Percentiles rank a stretch among this genome's conserved stretches.
Conservation (phyloP, 1,139 yeast genomes). For the Yamadazyma oceani region DNA sequence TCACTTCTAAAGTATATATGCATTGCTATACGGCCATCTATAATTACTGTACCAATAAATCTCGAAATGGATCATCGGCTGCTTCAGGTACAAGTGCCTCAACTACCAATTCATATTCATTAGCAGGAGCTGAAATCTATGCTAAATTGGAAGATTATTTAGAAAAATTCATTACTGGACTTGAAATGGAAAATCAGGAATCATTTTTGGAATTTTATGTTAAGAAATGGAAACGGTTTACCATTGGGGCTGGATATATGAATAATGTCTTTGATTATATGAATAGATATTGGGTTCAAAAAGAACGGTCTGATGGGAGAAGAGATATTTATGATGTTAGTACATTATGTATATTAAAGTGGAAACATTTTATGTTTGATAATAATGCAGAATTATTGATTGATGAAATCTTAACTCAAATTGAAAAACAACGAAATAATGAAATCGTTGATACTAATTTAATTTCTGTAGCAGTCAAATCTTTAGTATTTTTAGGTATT, state of each 20-base stretch:
- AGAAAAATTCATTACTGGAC: constrained; percentile 54
- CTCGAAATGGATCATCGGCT: constrained; percentile 38
- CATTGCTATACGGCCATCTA: constrained; percentile 80
- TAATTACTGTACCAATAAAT: constrained; percentile 87
- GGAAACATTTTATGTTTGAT: constrained; percentile 84
- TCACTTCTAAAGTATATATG: constrained; percentile 74
- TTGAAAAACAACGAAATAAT: constrained; percentile 78
- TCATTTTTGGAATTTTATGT: constrained; percentile 83
- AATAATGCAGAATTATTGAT: constrained; percentile 61
- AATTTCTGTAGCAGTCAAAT: constrained; percentile 75
- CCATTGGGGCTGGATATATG: constrained; percentile 88
- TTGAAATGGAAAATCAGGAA: constrained; percentile 56
- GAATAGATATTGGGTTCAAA: constrained; percentile 97
- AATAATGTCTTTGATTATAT: constrained; percentile 94
- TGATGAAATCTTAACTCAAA: constrained; percentile 70
- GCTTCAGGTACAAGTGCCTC: constrained; percentile 8
- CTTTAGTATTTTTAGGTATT: constrained; percentile 76
- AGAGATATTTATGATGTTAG: constrained; percentile 88
- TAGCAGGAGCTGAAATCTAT: constrained; percentile 90
- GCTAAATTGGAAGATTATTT: constrained; percentile 68
- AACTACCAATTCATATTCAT: constrained; percentile 39
- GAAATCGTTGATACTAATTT: constrained; percentile 68
- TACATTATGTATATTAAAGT: constrained; percentile 80
- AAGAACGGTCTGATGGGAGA: constrained; percentile 95
- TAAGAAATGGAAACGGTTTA: constrained; percentile 82